A percentile compares a stretch with the other conserved stretches of the same genome.
phyloP scores from a whole-genome alignment of 2,329 filamentous ascomycete species.

The Fusarium cyanostomum region DNA sequence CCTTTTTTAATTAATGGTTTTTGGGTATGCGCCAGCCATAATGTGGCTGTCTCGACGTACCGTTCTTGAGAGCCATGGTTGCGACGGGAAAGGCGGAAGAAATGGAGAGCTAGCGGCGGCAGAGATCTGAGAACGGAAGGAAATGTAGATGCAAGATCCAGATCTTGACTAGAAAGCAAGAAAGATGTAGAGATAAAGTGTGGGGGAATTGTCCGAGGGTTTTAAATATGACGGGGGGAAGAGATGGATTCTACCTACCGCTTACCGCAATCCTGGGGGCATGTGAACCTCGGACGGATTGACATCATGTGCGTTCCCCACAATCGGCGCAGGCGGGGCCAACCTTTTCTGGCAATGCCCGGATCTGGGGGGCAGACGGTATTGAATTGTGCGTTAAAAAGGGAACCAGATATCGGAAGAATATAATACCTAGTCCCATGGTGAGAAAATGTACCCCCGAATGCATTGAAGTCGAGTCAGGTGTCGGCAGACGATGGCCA shows the following conservation, averaged over 20 bases:
- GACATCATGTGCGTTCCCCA: conserved; percentile 39
- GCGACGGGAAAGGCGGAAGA: conserved; percentile 5
- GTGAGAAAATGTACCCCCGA: background rate
- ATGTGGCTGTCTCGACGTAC: conserved; percentile 55
- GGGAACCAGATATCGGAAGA: too few relatives aligned
- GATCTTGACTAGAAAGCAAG: conserved; percentile 1
- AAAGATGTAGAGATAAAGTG: conserved; percentile 12
- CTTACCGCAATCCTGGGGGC: conserved; percentile 10
- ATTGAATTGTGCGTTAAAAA: too few relatives aligned
- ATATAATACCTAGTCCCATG: background rate
- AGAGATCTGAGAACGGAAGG: background rate
- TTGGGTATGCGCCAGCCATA: conserved; percentile 1
- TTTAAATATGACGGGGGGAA: conserved; percentile 30
- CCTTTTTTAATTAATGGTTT: background rate
- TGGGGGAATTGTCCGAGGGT: conserved; percentile 34
- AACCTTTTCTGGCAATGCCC: too few relatives aligned
- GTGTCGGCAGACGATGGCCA: conserved; percentile 19
- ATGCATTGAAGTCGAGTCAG: conserved; percentile 26
- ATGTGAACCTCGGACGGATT: conserved; percentile 50
- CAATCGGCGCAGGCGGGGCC: conserved; percentile 9
- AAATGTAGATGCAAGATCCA: conserved; percentile 1
- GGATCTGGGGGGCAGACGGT: too few relatives aligned
- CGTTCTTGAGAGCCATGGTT: conserved; percentile 78
- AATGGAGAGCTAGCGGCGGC: background rate
- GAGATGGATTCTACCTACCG: background rate